Conservation (phyloP, 2,329 filamentous ascomycete genomes). For the Calonectria montana region DNA sequence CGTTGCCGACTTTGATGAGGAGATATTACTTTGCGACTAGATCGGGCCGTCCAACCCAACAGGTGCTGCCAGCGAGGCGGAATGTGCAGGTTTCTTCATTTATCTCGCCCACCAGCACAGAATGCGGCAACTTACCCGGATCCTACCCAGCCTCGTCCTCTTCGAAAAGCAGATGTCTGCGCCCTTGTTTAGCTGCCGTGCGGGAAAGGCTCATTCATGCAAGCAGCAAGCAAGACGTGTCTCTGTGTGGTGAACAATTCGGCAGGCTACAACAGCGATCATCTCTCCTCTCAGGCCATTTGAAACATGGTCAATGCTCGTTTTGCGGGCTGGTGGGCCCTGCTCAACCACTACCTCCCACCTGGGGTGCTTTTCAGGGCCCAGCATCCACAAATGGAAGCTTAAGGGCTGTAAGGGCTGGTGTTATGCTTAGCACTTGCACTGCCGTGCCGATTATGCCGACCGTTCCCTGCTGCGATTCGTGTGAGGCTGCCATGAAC, state of each 20-base stretch:
- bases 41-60: not conserved
- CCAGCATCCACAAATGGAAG: conserved; percentile 3
- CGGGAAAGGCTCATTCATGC: not conserved
- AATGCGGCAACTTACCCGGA: not conserved
- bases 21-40: conserved; percentile 1
- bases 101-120: not conserved
- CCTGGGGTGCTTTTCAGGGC: not conserved
- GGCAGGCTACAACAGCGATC: not conserved
- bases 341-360: not conserved
- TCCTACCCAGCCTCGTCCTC: not conserved
- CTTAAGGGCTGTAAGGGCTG: conserved; percentile 1
- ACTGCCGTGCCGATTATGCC: conserved; percentile 1
- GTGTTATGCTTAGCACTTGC: not conserved
- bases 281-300: not conserved
- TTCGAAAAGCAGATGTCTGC: not conserved
- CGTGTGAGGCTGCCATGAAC: not conserved
- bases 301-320: not conserved
- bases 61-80: not conserved
- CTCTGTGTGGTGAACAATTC: not conserved
- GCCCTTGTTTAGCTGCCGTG: not conserved
- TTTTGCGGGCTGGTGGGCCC: conserved; percentile 1
- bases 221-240: not conserved
- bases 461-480: not conserved
- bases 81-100: not conserved
- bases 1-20: not conserved